A percentile compares a stretch with the other conserved stretches of the same genome.
Evolutionary conservation across 176 grass and related monocot species (phyloP).

Genomic region (Avena atlantica): DNA sequence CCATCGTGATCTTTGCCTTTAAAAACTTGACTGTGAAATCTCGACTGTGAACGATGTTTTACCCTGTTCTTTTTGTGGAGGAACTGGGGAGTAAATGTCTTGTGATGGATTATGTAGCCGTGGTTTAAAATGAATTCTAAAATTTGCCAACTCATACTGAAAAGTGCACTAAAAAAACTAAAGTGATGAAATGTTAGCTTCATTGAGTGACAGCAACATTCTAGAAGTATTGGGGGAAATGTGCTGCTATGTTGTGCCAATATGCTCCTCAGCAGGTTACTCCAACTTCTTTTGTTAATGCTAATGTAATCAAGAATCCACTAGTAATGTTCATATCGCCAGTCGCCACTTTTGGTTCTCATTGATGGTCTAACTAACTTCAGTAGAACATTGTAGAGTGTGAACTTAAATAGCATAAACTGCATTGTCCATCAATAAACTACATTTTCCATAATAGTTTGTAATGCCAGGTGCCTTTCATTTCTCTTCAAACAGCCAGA

Average conservation of each 20-base stretch:
- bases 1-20: too few species aligned
- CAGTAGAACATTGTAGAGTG: not conserved
- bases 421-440: not conserved
- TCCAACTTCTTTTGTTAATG: not conserved
- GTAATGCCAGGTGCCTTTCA: not conserved
- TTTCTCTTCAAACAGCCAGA: not conserved
- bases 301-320: slow-evolving; percentile 11
- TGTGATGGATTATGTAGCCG: too few species aligned
- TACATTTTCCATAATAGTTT: not conserved
- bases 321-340: not conserved
- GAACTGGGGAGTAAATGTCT: too few species aligned
- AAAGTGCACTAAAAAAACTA: slow-evolving; percentile 7
- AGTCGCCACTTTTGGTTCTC: not conserved
- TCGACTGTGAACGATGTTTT: too few species aligned
- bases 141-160: not conserved
- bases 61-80: too few species aligned
- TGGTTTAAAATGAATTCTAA: slow-evolving; percentile 2
- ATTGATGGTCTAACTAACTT: not conserved
- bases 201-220: not conserved
- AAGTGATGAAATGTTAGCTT: not conserved
- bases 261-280: not conserved
- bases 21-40: too few species aligned
- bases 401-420: not conserved
- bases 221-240: not conserved
- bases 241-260: not conserved